Base-by-base conservation (phyloP, 495 filamentous ascomycete species). In the Talaromyces liani region DNA sequence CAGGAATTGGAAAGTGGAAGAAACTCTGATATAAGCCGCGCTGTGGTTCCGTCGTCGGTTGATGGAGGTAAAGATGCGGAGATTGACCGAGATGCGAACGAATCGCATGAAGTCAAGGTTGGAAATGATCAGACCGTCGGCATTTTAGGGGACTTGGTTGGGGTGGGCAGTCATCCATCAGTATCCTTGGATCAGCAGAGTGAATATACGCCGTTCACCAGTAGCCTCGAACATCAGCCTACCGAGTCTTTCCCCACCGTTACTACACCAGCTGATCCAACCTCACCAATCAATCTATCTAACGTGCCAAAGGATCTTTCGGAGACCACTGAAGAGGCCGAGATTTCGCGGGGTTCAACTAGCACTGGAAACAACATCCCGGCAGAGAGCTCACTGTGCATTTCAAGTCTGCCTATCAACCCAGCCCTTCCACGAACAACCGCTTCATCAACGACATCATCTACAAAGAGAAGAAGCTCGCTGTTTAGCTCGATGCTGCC, bases 141-240 rank as follows among this genome's bases (percentile, higher is more conserved):
- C 10, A 25, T 57, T 49, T 54, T 68, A 18, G 64, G 63, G 39
- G 67, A 70, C 20, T 65, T 73, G 29, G 66, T 55, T 24, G 72
- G 67, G 31, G 62, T 69, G 54, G 72, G 68, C 39, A 59, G 66
- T 6, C 63, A 70, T 59, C 61, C 69, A 12, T 62, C 61, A 16
- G 69, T 51, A 33, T 65, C 70, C 18, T 29, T 70, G 34, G 61
- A 54, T 53, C 45, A 29, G 14, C 36, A 16, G 9, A 39, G 2
- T 36, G 24, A 47, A 49, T 4, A 5, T 12, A 8, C 24, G 51
- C 24, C 18, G 9, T 14, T 20, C 22, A 25, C 2, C 3, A n/a
- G 14, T 18, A 55, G 22, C 12, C 16, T 29, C 24, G 51, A 29
- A 16, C 18, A 55, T 1, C 51, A 24, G 20, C n/a, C 10, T 20